Base-by-base conservation (phyloP, 306 rosid species). In the Ochetophila trinervis region DNA sequence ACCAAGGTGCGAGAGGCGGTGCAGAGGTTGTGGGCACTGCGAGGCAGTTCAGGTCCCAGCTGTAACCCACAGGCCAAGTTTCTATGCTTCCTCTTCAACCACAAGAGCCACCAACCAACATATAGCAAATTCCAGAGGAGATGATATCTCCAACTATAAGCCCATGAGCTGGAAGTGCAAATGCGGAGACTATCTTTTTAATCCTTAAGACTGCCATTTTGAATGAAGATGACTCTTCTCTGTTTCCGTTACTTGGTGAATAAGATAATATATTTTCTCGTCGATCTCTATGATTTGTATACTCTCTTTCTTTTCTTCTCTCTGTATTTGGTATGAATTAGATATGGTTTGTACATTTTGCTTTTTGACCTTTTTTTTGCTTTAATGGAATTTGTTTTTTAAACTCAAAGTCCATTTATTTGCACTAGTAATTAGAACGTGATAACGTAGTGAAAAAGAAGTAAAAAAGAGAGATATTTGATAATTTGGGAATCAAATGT, bases 91-190 rank as follows among this genome's bases (percentile, higher is more conserved):
- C 48, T 18, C 67, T 51, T 57, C 3, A 40, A 20, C 32, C 18
- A 27, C 57, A 36, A 34, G 73, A 23, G 21, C 59, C 14, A 32
- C n/a, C 4, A 24, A 9, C 6, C 18, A 53, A 19, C 36, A 65
- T 12, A 11, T 74, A 22, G 74, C 78, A 15, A 56, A 63, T 55
- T 82, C 83, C 11, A 84, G 91, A 83, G 78, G 82, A 4, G 91
- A 83, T 35, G 82, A 68, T 12, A 75, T 80, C 74, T 80, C 95
- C 32, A 89, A 89, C 69, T 91, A 91, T 76, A 91, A 87, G 66
- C 98, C 96, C 52, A 80, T 91, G 40, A 83, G 96, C 73, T 88
- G 96, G 91, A 88, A 85, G 64, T 91, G 97, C 85, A 91, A 85
- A 62, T 88, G 97, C 65, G 91, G 96, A 42, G 71, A 90, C 69